Percentiles rank a stretch among this genome's conserved stretches.
phyloP scores from a whole-genome alignment of 2,329 filamentous ascomycete species.

The Pseudocercospora ulei region DNA sequence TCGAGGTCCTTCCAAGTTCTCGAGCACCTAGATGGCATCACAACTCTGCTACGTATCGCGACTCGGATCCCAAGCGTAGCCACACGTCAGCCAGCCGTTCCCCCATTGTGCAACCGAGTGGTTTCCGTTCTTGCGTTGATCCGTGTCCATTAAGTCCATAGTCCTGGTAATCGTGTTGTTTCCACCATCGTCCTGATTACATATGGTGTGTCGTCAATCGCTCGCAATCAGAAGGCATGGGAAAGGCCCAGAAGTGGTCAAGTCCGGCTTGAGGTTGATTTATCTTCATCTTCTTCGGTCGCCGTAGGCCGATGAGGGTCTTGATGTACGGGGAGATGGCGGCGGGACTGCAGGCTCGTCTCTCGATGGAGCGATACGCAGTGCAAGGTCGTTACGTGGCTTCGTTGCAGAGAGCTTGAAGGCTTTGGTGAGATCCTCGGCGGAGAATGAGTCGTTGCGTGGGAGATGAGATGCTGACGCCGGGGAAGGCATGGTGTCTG shows the following conservation, averaged over 20 bases:
- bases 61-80: too few relatives aligned
- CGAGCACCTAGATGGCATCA: too few relatives aligned
- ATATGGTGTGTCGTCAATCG: conserved; percentile 7
- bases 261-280: conserved; percentile 17
- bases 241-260: conserved; percentile 7
- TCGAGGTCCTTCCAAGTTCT: too few relatives aligned
- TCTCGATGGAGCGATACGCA: conserved; percentile 25
- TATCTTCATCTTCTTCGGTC: conserved; percentile 20
- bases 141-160: too few relatives aligned
- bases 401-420: conserved; percentile 31
- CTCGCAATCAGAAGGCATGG: too few relatives aligned
- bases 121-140: too few relatives aligned
- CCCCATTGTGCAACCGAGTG: too few relatives aligned
- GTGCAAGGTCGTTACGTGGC: conserved; percentile 29
- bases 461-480: conserved; percentile 22
- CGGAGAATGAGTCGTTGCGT: conserved; percentile 34
- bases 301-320: conserved; percentile 27
- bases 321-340: conserved; percentile 29
- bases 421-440: conserved; percentile 32
- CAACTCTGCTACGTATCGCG: too few relatives aligned
- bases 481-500: conserved; percentile 31
- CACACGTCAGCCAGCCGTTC: too few relatives aligned
- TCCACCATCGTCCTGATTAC: conserved; percentile 1
- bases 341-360: conserved; percentile 29
- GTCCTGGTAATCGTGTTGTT: too few relatives aligned